phyloP scores from a whole-genome alignment of 192 early-diverging fungal species.

The Dispira simplex region DNA sequence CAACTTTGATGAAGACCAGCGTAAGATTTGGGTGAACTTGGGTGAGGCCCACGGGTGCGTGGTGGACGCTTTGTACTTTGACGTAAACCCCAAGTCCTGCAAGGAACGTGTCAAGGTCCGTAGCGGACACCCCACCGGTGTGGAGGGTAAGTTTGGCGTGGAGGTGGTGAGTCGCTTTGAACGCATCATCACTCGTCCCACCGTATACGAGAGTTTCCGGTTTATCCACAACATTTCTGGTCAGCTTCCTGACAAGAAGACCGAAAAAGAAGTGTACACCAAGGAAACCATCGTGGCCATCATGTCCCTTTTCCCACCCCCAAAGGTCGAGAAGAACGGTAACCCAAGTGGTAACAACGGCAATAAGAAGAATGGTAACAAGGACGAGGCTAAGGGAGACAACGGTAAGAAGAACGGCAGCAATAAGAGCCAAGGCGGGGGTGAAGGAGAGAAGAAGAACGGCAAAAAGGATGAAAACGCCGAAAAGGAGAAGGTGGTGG shows the following conservation, averaged over 20 bases:
- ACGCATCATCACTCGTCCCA: slow-evolving; percentile 24
- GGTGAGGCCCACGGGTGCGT: slow-evolving; percentile 36
- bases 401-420: slow-evolving; percentile 12
- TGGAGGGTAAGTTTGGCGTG: slow-evolving; percentile 42
- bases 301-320: slow-evolving; percentile 28
- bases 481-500: slow-evolving; percentile 7
- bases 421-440: background rate
- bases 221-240: slow-evolving; percentile 30
- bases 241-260: slow-evolving; percentile 26
- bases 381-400: slow-evolving; percentile 18
- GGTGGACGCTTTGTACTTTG: slow-evolving; percentile 54
- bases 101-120: slow-evolving; percentile 43
- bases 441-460: slow-evolving; percentile 19
- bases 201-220: slow-evolving; percentile 31
- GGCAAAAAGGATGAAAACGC: slow-evolving; percentile 16
- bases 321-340: slow-evolving; percentile 23
- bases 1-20: slow-evolving; percentile 62
- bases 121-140: slow-evolving; percentile 51
- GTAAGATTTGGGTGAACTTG: slow-evolving; percentile 52
- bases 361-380: slow-evolving; percentile 14
- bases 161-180: slow-evolving; percentile 46
- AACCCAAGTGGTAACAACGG: background rate
- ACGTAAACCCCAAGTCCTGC: slow-evolving; percentile 40
- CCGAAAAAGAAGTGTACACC: slow-evolving; percentile 29
- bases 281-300: slow-evolving; percentile 23